Percentiles rank a stretch among this genome's conserved stretches.
Conservation (phyloP, 2,329 filamentous ascomycete genomes). For the Diaporthe destruens region DNA sequence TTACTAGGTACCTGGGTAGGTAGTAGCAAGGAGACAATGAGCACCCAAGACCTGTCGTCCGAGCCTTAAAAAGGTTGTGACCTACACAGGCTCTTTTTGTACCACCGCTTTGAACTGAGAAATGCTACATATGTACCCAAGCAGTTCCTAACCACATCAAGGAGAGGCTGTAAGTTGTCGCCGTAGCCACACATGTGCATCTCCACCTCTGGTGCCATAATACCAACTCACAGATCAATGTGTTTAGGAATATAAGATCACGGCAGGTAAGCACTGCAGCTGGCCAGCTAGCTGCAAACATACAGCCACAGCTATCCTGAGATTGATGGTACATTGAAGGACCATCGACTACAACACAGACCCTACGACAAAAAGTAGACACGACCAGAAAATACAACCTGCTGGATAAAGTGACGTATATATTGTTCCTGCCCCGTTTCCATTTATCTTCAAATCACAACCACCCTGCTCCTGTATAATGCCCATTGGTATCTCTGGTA, state of each 20-base stretch:
- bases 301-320: not conserved
- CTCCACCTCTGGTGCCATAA: not conserved
- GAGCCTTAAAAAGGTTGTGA: not conserved
- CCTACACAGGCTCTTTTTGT: not conserved
- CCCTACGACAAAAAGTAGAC: not conserved
- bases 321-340: not conserved
- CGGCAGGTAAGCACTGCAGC: not conserved
- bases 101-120: not conserved
- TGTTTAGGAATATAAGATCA: not conserved
- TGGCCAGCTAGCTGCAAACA: not conserved
- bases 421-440: not conserved
- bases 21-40: not conserved
- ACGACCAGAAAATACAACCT: not conserved
- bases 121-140: not conserved
- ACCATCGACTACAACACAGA: not conserved
- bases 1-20: too few species aligned
- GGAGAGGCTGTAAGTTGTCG: not conserved
- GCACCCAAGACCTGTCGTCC: not conserved
- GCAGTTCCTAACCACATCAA: not conserved
- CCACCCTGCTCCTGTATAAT: constrained; percentile 19
- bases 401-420: not conserved
- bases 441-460: constrained; percentile 2
- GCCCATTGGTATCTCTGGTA: constrained; percentile 32
- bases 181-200: not conserved
- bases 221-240: not conserved